Evolutionary conservation across 1,139 yeast genomes (phyloP), one percentile per base, ranked within the genome.

Genomic region (Debaryomycetaceae sp.): DNA sequence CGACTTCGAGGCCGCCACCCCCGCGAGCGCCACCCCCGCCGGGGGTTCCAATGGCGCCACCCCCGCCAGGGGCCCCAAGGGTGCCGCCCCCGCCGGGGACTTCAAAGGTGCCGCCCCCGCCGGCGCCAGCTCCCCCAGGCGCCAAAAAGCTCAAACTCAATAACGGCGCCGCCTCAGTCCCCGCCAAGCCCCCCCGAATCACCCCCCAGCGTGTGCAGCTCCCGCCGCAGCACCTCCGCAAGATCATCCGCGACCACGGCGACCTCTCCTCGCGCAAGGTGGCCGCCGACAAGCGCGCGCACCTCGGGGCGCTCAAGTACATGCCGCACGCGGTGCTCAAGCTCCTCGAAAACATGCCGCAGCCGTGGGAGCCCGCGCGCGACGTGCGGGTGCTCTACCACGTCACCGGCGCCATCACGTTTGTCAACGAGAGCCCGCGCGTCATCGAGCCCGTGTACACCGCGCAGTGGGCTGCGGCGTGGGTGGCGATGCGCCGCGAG

Each of bases 401-500:
- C 49, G 72, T 75, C 14, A 78, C 94, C 1, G 98, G 98, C 11
- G 97, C 98, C 10, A 83, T 93, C 18, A 88, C 98, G 0, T 88
- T 93, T 65, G 96, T 93, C 16, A 82, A 91, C 50, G 97, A 91
- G 51, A 70, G 75, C 3, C 97, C 98, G 0, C 65, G 95, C 42
- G 97, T 91, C 3, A 83, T 88, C 14, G 96, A 85, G 48, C 96
- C 97, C 0, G 80, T 88, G 0, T 91, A 84, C 48, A 72, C 74
- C 7, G 96, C 98, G 0, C 97, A 89, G 55, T 93, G 99, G 99
- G 89, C 96, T 1, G 70, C 94, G 0, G 71, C 79, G 61, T 91
- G 98, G 97, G 62, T 75, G 12, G 78, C 80, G 55, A 91, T 93
- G 99, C 72, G 97, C 47, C 68, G 91, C 34, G 98, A 91, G 51